Evolutionary conservation across 495 filamentous ascomycete species (phyloP), one percentile per base, ranked within the genome.

Genomic region (Diplogelasinospora grovesii): DNA sequence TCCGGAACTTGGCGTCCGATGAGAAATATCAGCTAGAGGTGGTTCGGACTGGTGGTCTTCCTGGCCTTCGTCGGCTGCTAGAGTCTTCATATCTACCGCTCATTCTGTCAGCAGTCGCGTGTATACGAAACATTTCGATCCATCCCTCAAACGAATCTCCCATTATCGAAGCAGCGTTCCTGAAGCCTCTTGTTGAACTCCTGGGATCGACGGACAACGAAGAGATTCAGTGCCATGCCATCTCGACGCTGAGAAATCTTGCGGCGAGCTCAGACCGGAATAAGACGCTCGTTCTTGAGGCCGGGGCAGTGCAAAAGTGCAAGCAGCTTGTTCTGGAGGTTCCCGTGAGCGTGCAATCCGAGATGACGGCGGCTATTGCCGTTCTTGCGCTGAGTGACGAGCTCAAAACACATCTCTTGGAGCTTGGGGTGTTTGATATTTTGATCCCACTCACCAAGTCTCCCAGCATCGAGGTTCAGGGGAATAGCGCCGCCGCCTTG

Each of bases 61-160:
- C 75, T 20, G 83, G 93, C 9, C 75, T 98, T 8, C 74, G 97
- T 33, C 82, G 85, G 38, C 79, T 98, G 3, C 75, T 98, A 7
- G 85, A 95, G 64, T 96, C 90, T 3, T 86, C 88, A 11, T 97
- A 97, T 54, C 78, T 96, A 9, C 92, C 92, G 11, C 78, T 98
- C 22, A 97, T 96, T 22, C 79, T 98, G 24, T 97, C 93, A 14
- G 92, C 92, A 26, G 92, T 98, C 50, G 92, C 92, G 15, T 98
- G 92, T 56, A 97, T 98, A 50, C 85, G 92, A 43, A 98, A 98
- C 56, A 98, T 98, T 54, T 95, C 89, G 30, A 98, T 98, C 50
- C 92, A 98, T 54, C 92, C 92, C n/a, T 68, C 88, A 39, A 98
- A 98, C 62, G 92, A 98, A 65, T 96, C 89, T n/a, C 93, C 92